These are phyloP conservation scores for Pseudonitzschia multiseries DNA, from an alignment of 108 stramenopile genomes.

Conservation along the genomic window DNA sequence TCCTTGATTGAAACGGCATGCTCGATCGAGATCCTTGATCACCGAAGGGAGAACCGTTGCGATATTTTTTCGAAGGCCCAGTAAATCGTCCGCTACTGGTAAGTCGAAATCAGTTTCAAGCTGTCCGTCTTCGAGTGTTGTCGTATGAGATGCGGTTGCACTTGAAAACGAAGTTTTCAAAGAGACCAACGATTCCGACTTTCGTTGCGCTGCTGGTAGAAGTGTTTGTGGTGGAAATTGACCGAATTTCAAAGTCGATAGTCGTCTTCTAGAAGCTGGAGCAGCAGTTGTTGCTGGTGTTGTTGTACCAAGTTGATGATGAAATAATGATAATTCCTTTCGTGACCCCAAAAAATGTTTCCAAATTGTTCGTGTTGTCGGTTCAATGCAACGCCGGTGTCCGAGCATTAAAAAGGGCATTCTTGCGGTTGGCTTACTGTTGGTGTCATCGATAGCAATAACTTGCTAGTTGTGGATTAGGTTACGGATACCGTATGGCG, in stretches of 20 bases:
- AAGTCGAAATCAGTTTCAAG: background rate
- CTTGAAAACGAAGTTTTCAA: background rate
- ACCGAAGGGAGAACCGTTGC: background rate
- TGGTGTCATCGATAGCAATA: background rate
- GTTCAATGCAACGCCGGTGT: slow-evolving; percentile 1
- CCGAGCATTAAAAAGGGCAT: background rate
- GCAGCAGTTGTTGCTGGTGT: background rate
- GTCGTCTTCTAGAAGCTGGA: background rate
- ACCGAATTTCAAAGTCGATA: background rate
- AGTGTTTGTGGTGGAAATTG: background rate
- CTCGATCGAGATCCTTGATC: slow-evolving; percentile 26
- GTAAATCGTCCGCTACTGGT: background rate
- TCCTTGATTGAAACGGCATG: slow-evolving; percentile 38
- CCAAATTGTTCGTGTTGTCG: background rate
- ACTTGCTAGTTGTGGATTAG: background rate
- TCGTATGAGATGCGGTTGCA: background rate
- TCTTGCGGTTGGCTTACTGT: background rate
- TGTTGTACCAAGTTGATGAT: background rate
- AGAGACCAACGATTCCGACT: background rate
- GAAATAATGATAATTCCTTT: background rate
- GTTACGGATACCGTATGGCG: background rate
- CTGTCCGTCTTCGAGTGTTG: background rate
- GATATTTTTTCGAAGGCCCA: background rate
- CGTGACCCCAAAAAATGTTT: background rate
- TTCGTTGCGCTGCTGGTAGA: background rate